These are phyloP conservation scores for Termitomyces sp. DNA, from an alignment of 768 basidiomycete species.

Conservation along the genomic window DNA sequence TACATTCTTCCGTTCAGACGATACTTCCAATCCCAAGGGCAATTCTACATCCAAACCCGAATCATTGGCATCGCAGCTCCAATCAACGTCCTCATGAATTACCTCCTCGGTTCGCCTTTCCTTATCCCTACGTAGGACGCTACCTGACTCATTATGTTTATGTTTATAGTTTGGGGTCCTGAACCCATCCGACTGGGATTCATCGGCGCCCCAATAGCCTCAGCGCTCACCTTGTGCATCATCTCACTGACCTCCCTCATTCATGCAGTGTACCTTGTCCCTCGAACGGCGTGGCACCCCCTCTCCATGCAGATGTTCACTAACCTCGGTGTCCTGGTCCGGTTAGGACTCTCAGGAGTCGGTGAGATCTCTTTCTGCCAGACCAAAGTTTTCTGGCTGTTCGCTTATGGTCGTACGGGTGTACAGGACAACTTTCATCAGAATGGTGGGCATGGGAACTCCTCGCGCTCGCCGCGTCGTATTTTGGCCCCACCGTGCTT, in stretches of 20 bases:
- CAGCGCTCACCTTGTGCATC: slow-evolving; percentile 80
- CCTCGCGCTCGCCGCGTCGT: slow-evolving; percentile 51
- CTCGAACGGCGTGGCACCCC: slow-evolving; percentile 80
- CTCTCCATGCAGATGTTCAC: slow-evolving; percentile 59
- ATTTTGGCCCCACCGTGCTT: slow-evolving; percentile 20
- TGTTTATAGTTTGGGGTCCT: slow-evolving; percentile 69
- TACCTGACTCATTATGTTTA: not conserved
- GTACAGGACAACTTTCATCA: slow-evolving; percentile 64
- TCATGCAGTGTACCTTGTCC: slow-evolving; percentile 57
- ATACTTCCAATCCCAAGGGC: slow-evolving; percentile 81
- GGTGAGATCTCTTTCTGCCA: slow-evolving; percentile 29
- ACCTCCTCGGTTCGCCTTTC: slow-evolving; percentile 27
- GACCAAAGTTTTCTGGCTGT: no score
- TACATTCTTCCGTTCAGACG: slow-evolving; percentile 31
- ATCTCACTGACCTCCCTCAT: slow-evolving; percentile 55
- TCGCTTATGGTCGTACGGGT: no score
- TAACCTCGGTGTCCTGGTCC: slow-evolving; percentile 59
- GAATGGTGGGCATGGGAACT: slow-evolving; percentile 99
- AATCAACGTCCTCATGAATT: slow-evolving; percentile 79
- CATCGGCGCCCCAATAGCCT: slow-evolving; percentile 87
- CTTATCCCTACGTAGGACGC: no score
- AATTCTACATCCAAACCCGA: slow-evolving; percentile 81
- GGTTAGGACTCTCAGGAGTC: slow-evolving; percentile 78
- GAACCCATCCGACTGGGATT: slow-evolving; percentile 75
- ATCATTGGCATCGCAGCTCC: slow-evolving; percentile 82